Base-by-base conservation (phyloP, 1,139 yeast species). In the Taphrina communis region DNA sequence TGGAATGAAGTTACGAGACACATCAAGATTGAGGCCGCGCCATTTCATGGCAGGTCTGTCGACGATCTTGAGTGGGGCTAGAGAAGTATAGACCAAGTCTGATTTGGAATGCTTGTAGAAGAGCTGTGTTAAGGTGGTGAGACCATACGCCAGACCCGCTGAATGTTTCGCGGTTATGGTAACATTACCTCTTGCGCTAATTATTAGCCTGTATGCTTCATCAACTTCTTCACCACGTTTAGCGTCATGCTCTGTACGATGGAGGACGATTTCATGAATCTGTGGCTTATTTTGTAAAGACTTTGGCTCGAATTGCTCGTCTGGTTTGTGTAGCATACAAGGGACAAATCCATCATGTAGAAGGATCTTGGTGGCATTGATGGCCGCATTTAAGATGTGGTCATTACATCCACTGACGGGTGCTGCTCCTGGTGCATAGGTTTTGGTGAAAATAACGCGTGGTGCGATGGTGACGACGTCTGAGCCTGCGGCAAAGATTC, bases 11-110 rank as follows among this genome's bases (percentile, higher is more conserved):
- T 83, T 83, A 66, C 86, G 75, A 1, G 80, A 82, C 25, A 61
- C 75, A 74, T 83, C 86, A 68, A 83, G 76, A 78, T 82, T 75
- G 14, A 83, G 65, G 4, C 85, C 85, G 62, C 86, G 77, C 72
- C 82, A 84, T n/a, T 80, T 77, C 71, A 75, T 81, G 51, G 76
- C 70, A 3, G 85, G 86, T 9, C 72, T 72, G 73, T 83, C 85
- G 44, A 67, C 65, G 66, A 83, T 80, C 1, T 71, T 66, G 9
- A 82, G 82, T 1, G 80, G 75, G 66, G 76, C 77, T 74, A 82
- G 84, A 21, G 21, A 11, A 14, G 57, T 48, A 21, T 56, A 82
- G 74, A 72, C 79, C 12, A 70, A 75, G 53, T 70, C 71, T 53
- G 72, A 74, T 51, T 50, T 65, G 19, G 72, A 73, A 51, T 78